Base-by-base conservation (phyloP, 192 early-diverging fungal genomes). In the Coemansia sp. region DNA sequence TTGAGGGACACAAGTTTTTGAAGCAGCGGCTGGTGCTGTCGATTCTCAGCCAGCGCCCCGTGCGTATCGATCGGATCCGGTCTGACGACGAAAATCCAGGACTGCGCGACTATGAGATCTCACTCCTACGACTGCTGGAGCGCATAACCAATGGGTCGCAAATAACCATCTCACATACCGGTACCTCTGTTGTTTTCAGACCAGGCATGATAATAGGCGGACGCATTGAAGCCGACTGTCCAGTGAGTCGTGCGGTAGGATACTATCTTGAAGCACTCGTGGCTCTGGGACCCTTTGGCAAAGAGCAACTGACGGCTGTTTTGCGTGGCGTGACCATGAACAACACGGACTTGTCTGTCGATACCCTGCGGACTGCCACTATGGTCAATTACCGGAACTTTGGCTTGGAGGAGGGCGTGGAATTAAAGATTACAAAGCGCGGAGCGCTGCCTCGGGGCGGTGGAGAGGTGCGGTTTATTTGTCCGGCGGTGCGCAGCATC, bases 261-360 rank as follows among this genome's bases (percentile, higher is more conserved):
- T 97, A 99, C 67, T 99, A 89, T 60, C 68, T 97, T 11, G 96
- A 99, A 62, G 87, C 89, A 3, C 55, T 99, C 28, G 84, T 95
- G 48, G 90, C 87, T 4, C 77, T 99, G 22, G 92, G 87, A 19
- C 96, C 96, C 5, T 99, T 99, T 67, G 83, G 85, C 15, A 99
- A 99, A 65, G 64, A 77, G 42, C 91, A 92, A 11, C 69, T 96
- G 70, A 71, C 80, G 22, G 60, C 93, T n/a, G 91, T 83, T 19
- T 58, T 99, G 40, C 85, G 83, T 36, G 94, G 96, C 18, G 84
- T 98, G 49, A 98, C 96, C 0, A 92, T 91, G 55, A 87, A 98
- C 60, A 94, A 95, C 64, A 72, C 86, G 24, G 96, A 98, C 49
- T 64, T 87, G 47, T 92, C 91, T 18, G 94, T 93, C 28, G 96